Percentiles rank a stretch among this genome's conserved stretches.
phyloP scores from a whole-genome alignment of 2,329 filamentous ascomycete genomes.

The Sclerotinia spermophila region DNA sequence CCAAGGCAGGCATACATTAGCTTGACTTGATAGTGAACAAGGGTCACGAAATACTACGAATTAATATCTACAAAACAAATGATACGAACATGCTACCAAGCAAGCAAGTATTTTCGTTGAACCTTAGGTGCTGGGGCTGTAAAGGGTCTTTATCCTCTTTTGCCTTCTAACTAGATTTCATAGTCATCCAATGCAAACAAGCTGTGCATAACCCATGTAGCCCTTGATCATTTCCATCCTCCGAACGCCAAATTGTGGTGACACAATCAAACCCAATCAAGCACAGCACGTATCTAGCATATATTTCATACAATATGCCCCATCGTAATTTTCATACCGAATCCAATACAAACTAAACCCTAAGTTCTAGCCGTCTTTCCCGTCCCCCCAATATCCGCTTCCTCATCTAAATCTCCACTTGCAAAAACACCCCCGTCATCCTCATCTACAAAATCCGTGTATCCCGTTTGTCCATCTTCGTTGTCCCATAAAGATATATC shows the following conservation, averaged over 20 bases:
- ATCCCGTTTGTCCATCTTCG: constrained; percentile 24
- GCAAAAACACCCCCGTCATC: constrained; percentile 32
- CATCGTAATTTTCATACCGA: not conserved
- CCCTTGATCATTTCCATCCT: constrained; percentile 2
- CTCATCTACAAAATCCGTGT: constrained; percentile 34
- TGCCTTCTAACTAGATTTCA: not conserved
- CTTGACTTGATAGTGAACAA: not conserved
- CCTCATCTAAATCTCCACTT: constrained; percentile 26
- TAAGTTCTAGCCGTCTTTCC: constrained; percentile 12
- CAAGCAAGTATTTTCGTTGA: not conserved
- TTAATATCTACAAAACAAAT: not conserved
- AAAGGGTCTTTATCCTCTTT: not conserved
- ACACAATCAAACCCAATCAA: constrained; percentile 2
- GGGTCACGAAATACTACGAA: not conserved
- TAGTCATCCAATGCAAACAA: not conserved
- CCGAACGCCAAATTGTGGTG: constrained; percentile 7
- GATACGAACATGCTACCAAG: not conserved
- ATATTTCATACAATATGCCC: constrained; percentile 9
- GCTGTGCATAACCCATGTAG: not conserved
- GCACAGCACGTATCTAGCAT: constrained; percentile 1
- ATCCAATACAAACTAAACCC: not conserved
- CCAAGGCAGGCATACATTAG: not conserved
- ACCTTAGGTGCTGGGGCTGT: not conserved
- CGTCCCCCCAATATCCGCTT: constrained; percentile 15
- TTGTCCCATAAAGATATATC: constrained; percentile 38